phyloP scores from a whole-genome alignment of 2,329 filamentous ascomycete genomes.

The Ascocoryne sarcoides region DNA sequence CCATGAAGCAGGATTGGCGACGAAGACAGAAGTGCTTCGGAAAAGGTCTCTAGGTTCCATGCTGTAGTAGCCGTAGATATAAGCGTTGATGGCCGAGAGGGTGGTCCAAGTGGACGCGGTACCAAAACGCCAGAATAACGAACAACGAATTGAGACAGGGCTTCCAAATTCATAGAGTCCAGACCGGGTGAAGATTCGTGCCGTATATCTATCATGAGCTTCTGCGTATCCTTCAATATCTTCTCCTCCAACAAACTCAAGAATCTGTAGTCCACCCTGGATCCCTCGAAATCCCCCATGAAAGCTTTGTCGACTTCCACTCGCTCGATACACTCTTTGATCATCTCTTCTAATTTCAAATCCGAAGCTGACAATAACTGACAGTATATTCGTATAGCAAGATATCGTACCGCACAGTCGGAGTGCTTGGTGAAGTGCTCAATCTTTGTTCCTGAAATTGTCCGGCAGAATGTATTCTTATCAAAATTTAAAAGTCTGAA shows the following conservation, averaged over 20 bases:
- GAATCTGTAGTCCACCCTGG: slow-evolving; percentile 70
- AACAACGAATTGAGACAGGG: slow-evolving; percentile 51
- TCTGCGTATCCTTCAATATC: slow-evolving; percentile 17
- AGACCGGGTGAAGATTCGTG: not conserved
- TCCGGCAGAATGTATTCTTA: slow-evolving; percentile 53
- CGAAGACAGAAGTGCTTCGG: slow-evolving; percentile 53
- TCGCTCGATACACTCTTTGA: slow-evolving; percentile 54
- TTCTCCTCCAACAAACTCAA: slow-evolving; percentile 48
- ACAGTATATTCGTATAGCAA: slow-evolving; percentile 75
- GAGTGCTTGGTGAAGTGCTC: slow-evolving; percentile 58
- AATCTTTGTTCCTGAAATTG: slow-evolving; percentile 58
- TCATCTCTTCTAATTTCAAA: slow-evolving; percentile 62
- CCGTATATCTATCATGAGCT: slow-evolving; percentile 3
- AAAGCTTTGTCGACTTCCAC: slow-evolving; percentile 41
- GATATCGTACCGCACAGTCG: slow-evolving; percentile 58
- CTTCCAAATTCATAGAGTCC: slow-evolving; percentile 24
- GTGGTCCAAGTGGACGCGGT: slow-evolving; percentile 48
- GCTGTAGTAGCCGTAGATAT: slow-evolving; percentile 66
- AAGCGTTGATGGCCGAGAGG: slow-evolving; percentile 41
- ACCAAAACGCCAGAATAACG: slow-evolving; percentile 60
- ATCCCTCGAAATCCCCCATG: slow-evolving; percentile 66
- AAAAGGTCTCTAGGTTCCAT: slow-evolving; percentile 62
- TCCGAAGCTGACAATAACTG: slow-evolving; percentile 74
- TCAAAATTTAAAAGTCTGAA: slow-evolving; percentile 78
- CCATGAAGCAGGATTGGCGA: slow-evolving; percentile 77